Percentiles rank a stretch among this genome's conserved stretches.
phyloP scores from a whole-genome alignment of 345 rosid genomes.

The Rubroshorea leprosula region DNA sequence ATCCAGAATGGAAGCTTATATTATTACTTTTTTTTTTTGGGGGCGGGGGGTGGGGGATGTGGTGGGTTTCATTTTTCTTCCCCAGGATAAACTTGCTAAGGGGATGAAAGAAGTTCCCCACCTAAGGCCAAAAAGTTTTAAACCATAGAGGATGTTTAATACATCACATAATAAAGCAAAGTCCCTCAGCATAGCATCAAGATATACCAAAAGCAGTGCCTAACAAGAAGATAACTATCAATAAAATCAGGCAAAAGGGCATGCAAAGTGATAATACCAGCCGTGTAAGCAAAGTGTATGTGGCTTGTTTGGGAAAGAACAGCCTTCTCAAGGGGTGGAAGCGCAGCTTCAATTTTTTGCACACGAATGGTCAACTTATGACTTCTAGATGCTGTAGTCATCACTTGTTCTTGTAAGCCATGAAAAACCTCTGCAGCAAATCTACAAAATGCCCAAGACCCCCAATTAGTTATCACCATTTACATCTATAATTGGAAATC shows the following conservation, averaged over 20 bases:
- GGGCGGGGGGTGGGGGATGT: too few species aligned
- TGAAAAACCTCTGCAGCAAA: slow-evolving; percentile 95
- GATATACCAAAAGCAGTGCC: slow-evolving; percentile 4
- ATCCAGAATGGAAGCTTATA: too few species aligned
- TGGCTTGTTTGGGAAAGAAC: slow-evolving; percentile 78
- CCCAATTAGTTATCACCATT: slow-evolving; percentile 4
- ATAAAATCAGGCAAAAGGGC: slow-evolving; percentile 16
- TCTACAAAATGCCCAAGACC: slow-evolving; percentile 29
- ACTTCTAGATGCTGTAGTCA: slow-evolving; percentile 78
- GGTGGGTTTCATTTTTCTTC: too few species aligned
- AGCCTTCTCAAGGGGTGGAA: slow-evolving; percentile 78
- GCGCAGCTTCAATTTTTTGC: slow-evolving; percentile 71
- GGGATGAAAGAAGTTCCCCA: too few species aligned
- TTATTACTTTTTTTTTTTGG: too few species aligned
- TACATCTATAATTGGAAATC: background rate
- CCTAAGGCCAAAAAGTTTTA: too few species aligned
- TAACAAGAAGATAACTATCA: slow-evolving; percentile 15
- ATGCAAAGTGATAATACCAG: slow-evolving; percentile 54
- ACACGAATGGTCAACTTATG: slow-evolving; percentile 60
- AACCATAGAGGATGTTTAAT: too few species aligned
- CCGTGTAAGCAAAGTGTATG: slow-evolving; percentile 87
- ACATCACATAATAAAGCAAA: background rate
- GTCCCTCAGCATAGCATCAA: background rate
- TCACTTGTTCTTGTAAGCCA: slow-evolving; percentile 82
- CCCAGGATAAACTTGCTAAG: too few species aligned